Evolutionary conservation across 805 yeast genomes (phyloP).

Genomic region (Saccharomycopsis selenospora): DNA sequence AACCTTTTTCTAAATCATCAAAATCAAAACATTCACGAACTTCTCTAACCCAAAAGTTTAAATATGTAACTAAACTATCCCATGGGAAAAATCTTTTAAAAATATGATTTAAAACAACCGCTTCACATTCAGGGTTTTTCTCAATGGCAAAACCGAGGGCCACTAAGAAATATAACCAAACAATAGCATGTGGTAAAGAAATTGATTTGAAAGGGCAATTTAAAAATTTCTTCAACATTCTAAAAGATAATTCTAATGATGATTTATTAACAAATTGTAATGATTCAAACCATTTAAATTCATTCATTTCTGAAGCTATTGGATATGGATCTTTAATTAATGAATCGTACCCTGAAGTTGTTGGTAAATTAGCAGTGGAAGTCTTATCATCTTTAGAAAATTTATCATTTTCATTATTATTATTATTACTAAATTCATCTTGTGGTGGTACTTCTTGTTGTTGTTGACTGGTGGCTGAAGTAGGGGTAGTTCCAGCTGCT

Average conservation of each 20-base stretch:
- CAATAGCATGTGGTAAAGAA: constrained; percentile 64
- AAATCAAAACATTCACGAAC: constrained; percentile 21
- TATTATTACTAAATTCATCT: background rate
- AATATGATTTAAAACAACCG: constrained; percentile 40
- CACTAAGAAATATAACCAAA: constrained; percentile 68
- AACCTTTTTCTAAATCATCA: constrained; percentile 18
- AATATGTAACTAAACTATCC: constrained; percentile 54
- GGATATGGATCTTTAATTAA: constrained; percentile 20
- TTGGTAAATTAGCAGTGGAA: background rate
- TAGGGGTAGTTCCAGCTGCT: constrained; percentile 19
- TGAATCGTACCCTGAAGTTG: constrained; percentile 12
- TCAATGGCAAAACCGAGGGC: constrained; percentile 53
- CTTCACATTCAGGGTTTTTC: constrained; percentile 37
- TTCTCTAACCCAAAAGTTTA: constrained; percentile 37
- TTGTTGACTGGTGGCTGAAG: background rate
- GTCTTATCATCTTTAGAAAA: background rate
- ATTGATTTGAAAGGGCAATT: constrained; percentile 61
- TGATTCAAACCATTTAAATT: constrained; percentile 49
- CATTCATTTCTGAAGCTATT: constrained; percentile 27
- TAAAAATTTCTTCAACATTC: constrained; percentile 58
- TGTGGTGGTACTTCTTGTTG: background rate
- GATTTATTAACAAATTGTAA: constrained; percentile 52
- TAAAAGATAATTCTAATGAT: constrained; percentile 59
- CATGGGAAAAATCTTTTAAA: constrained; percentile 59
- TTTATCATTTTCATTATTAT: constrained; percentile 15